Evolutionary conservation across 177 flowering plant genomes (phyloP).

Genomic region (Vitis hybrid): DNA sequence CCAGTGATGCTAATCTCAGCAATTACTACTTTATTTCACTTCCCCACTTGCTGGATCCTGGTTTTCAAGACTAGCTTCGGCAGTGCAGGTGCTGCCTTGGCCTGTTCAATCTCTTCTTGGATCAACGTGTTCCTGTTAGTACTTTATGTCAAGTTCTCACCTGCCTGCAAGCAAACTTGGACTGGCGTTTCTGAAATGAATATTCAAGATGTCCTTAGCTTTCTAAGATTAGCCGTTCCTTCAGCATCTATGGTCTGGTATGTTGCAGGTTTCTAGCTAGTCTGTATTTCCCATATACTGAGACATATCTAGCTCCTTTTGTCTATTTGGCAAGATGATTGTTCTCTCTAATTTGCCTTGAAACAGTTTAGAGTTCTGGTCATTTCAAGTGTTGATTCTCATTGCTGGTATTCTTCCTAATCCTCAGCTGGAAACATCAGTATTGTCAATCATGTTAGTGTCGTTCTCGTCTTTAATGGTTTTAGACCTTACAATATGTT

Average conservation of each 20-base stretch:
- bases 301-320: no score
- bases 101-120: conserved; percentile 16
- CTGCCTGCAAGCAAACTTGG: conserved; percentile 13
- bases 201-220: conserved; percentile 3
- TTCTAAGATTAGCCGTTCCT: conserved; percentile 13
- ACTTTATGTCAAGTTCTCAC: conserved; percentile 11
- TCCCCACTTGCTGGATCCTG: conserved; percentile 21
- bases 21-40: conserved; percentile 11
- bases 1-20: conserved; percentile 20
- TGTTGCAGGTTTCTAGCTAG: neutral
- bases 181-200: neutral
- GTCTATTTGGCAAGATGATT: no score
- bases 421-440: conserved; percentile 26
- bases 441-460: conserved; percentile 22
- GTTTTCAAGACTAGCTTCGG: conserved; percentile 25
- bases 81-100: conserved; percentile 20
- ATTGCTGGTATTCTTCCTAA: conserved; percentile 26
- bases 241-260: conserved; percentile 27
- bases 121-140: conserved; percentile 19
- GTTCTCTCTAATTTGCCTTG: neutral
- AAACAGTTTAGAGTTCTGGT: conserved; percentile 30
- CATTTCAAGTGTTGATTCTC: conserved; percentile 20
- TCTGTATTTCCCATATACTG: no score
- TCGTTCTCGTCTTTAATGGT: no score
- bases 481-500: neutral